These are phyloP conservation scores for Phylloporus sp. DNA, from an alignment of 768 basidiomycete genomes.

Conservation along the genomic window DNA sequence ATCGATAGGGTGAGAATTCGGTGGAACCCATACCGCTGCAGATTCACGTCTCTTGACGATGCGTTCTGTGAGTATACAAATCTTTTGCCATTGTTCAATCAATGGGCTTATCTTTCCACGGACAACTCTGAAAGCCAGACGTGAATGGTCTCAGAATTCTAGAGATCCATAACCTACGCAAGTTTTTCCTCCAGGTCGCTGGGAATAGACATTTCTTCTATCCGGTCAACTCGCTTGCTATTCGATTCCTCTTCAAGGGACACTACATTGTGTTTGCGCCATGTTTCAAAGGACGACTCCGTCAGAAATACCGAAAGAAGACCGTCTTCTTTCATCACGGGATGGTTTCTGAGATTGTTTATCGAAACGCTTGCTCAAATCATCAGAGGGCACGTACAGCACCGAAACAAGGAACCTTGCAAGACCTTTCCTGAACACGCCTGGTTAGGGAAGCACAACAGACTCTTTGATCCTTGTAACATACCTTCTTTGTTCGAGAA, in stretches of 20 bases:
- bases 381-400: constrained; percentile 46
- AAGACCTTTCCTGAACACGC: constrained; percentile 62
- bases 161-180: constrained; percentile 41
- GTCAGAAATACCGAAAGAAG: constrained; percentile 77
- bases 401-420: constrained; percentile 76
- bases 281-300: constrained; percentile 79
- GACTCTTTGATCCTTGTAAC: constrained; percentile 8
- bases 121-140: constrained; percentile 52
- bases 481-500: constrained; percentile 86
- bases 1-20: constrained; percentile 59
- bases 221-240: constrained; percentile 70
- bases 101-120: constrained; percentile 69
- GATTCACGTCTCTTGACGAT: constrained; percentile 88
- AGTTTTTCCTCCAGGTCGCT: constrained; percentile 91
- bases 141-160: background rate
- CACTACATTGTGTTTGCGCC: constrained; percentile 76
- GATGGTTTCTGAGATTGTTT: constrained; percentile 71
- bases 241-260: constrained; percentile 86
- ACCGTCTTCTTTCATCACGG: constrained; percentile 84
- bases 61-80: constrained; percentile 83
- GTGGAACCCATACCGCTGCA: constrained; percentile 75
- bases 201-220: constrained; percentile 91
- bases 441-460: background rate
- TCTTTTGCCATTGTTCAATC: constrained; percentile 89
- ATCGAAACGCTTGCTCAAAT: background rate